phyloP scores from a whole-genome alignment of 768 basidiomycete genomes.

The Asterophora parasitica region DNA sequence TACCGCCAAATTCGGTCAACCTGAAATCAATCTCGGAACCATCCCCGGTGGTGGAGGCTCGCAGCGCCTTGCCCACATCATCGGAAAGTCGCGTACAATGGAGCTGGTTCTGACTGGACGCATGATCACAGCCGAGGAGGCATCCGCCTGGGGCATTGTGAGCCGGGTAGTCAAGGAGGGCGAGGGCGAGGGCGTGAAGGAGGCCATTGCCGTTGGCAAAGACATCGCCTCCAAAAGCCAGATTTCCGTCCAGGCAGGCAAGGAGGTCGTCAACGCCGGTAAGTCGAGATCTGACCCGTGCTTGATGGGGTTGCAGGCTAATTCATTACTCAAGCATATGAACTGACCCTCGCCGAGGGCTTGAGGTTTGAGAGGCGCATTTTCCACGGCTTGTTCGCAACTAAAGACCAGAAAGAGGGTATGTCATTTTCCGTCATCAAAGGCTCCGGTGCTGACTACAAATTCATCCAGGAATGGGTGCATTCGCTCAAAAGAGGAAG shows the following conservation, averaged over 20 bases:
- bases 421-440: conserved; percentile 23
- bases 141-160: conserved; percentile 83
- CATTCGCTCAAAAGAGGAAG: conserved; percentile 92
- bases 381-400: conserved; percentile 91
- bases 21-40: conserved; percentile 92
- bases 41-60: conserved; percentile 95
- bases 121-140: conserved; percentile 74
- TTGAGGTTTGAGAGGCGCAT: conserved; percentile 81
- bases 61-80: conserved; percentile 77
- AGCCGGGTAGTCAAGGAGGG: conserved; percentile 75
- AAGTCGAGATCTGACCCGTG: conserved; percentile 13
- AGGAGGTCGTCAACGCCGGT: conserved; percentile 94
- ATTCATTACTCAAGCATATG: conserved; percentile 52
- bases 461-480: conserved; percentile 73
- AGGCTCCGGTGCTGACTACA: neutral
- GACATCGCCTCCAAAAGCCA: conserved; percentile 79
- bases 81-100: conserved; percentile 95
- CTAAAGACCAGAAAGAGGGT: conserved; percentile 95
- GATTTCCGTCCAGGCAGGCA: conserved; percentile 79
- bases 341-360: conserved; percentile 77
- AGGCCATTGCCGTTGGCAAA: conserved; percentile 77
- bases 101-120: conserved; percentile 90
- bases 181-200: conserved; percentile 76
- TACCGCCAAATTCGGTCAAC: conserved; percentile 90
- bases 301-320: neutral